Evolutionary conservation across 768 basidiomycete genomes (phyloP).

Genomic region (Lactifluus volemus): DNA sequence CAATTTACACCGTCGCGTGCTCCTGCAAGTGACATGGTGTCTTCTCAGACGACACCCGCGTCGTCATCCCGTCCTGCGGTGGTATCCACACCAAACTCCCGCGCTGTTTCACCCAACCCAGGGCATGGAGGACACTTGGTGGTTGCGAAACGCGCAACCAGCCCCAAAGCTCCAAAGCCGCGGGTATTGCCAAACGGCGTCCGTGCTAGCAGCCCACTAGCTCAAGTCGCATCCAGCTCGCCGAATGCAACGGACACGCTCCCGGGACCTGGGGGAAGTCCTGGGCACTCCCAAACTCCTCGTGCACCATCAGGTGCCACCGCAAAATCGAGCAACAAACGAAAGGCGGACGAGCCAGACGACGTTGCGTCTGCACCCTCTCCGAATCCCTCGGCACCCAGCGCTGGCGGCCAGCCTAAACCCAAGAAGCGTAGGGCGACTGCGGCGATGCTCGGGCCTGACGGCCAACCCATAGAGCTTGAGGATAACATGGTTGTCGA

Average conservation of each 20-base stretch:
- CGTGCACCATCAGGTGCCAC: constrained; percentile 20
- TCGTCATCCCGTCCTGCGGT: constrained; percentile 28
- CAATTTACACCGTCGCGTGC: constrained; percentile 40
- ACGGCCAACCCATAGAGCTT: constrained; percentile 44
- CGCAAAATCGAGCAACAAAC: constrained; percentile 42
- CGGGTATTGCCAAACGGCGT: constrained; percentile 38
- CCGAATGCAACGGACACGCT: constrained; percentile 29
- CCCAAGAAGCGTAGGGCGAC: constrained; percentile 48
- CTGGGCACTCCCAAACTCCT: constrained; percentile 21
- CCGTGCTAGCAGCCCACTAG: constrained; percentile 52
- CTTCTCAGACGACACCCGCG: constrained; percentile 30
- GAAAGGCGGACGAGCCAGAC: constrained; percentile 41
- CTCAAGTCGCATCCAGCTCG: constrained; percentile 26
- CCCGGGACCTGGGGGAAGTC: constrained; percentile 20
- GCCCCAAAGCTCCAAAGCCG: constrained; percentile 60
- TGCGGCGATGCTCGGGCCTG: constrained; percentile 24
- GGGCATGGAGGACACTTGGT: constrained; percentile 67
- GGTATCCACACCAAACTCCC: constrained; percentile 37
- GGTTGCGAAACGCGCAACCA: constrained; percentile 78
- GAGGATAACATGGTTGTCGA: constrained; percentile 60
- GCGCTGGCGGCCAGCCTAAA: constrained; percentile 30
- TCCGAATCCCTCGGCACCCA: constrained; percentile 16
- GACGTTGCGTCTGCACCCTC: constrained; percentile 4
- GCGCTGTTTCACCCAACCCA: constrained; percentile 50
- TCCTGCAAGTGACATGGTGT: constrained; percentile 14